phyloP scores from a whole-genome alignment of 495 filamentous ascomycete species.

The Neurospora sp. region DNA sequence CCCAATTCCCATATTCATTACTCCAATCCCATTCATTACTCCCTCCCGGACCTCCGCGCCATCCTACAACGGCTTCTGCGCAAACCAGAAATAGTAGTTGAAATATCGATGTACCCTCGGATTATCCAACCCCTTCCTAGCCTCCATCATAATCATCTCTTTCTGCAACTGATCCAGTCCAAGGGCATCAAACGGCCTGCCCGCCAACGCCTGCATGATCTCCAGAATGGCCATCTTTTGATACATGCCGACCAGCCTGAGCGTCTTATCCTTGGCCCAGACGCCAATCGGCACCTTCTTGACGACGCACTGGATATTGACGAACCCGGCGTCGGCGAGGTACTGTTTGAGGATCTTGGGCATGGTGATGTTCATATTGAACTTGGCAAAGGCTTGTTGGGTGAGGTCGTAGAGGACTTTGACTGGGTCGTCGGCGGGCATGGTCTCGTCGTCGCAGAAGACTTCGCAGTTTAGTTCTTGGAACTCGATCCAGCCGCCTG shows the following conservation, averaged over 20 bases:
- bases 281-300: slow-evolving; percentile 46
- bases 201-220: slow-evolving; percentile 39
- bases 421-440: slow-evolving; percentile 27
- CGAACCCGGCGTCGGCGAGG: slow-evolving; percentile 47
- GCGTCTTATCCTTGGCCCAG: slow-evolving; percentile 45
- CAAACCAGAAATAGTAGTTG: slow-evolving; percentile 30
- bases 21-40: neutral
- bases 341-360: slow-evolving; percentile 36
- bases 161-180: slow-evolving; percentile 20
- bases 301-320: slow-evolving; percentile 41
- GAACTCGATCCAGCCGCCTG: slow-evolving; percentile 32
- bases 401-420: slow-evolving; percentile 19
- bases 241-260: slow-evolving; percentile 45
- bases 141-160: slow-evolving; percentile 20
- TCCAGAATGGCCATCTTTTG: slow-evolving; percentile 38
- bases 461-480: slow-evolving; percentile 31
- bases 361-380: slow-evolving; percentile 36
- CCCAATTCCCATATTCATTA: neutral
- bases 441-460: slow-evolving; percentile 31
- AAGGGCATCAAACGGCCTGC: slow-evolving; percentile 39
- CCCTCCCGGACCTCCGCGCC: neutral
- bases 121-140: slow-evolving; percentile 21
- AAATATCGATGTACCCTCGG: slow-evolving; percentile 26
- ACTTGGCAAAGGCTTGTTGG: slow-evolving; percentile 19
- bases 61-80: slow-evolving; percentile 32